Conservation (phyloP, 2,329 filamentous ascomycete genomes). For the Magnaporthiopsis rhizophila region DNA sequence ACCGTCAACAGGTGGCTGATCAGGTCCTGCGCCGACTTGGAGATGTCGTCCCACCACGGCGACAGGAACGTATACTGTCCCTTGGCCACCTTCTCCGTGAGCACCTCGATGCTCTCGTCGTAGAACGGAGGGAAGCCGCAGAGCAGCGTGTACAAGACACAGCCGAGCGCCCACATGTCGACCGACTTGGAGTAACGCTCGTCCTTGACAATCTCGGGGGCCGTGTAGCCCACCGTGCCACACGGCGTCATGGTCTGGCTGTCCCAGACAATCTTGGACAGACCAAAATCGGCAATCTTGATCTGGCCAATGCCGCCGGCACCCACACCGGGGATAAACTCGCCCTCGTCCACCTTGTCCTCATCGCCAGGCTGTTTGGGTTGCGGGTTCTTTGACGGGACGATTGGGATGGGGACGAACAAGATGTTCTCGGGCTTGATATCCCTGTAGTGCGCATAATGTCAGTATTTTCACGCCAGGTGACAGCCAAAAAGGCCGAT, state of each 20-base stretch:
- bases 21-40: constrained; percentile 85
- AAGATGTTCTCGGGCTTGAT: constrained; percentile 98
- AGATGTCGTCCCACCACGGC: constrained; percentile 99
- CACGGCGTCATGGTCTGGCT: constrained; percentile 99
- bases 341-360: constrained; percentile 94
- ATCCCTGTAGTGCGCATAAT: constrained; percentile 54
- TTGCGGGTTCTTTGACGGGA: constrained; percentile 73
- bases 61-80: constrained; percentile 97
- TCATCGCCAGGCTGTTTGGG: constrained; percentile 83
- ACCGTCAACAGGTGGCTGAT: constrained; percentile 91
- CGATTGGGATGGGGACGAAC: constrained; percentile 77
- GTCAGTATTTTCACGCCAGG: neutral
- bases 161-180: constrained; percentile 98
- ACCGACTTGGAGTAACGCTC: constrained; percentile 98
- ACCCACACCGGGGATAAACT: constrained; percentile 75
- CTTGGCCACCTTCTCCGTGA: constrained; percentile 94
- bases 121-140: constrained; percentile 98
- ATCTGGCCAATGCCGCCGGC: constrained; percentile 87
- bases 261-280: constrained; percentile 98
- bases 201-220: constrained; percentile 97
- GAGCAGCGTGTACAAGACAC: constrained; percentile 91
- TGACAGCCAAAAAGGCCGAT: too few relatives aligned
- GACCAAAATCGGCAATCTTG: constrained; percentile 96
- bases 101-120: constrained; percentile 92
- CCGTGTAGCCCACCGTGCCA: constrained; percentile 95